Percentiles rank a stretch among this genome's conserved stretches.
These are phyloP conservation scores for Puccinia polysora DNA, from an alignment of 1,284 basidiomycete genomes.

Conservation along the genomic window DNA sequence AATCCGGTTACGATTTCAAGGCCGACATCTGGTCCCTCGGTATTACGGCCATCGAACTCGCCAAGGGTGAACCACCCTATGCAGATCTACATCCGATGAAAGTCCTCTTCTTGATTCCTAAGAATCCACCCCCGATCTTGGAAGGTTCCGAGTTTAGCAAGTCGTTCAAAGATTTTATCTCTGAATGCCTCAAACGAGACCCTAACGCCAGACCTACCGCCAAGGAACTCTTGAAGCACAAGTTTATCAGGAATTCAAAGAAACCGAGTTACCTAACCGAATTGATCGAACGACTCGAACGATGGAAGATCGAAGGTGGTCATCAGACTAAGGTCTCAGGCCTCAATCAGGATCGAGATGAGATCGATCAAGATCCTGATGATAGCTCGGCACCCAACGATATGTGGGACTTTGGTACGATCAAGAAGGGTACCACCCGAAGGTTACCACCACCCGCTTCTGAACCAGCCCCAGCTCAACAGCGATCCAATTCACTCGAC, in stretches of 20 bases:
- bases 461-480: constrained; percentile 7
- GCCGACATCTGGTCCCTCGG: constrained; percentile 70
- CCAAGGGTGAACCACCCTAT: constrained; percentile 94
- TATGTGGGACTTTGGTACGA: constrained; percentile 90
- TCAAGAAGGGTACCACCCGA: constrained; percentile 59
- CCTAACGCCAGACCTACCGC: constrained; percentile 87
- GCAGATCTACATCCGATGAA: constrained; percentile 99
- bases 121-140: constrained; percentile 86
- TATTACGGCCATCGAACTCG: constrained; percentile 95
- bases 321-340: constrained; percentile 54
- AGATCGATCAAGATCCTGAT: constrained; percentile 59
- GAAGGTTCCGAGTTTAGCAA: constrained; percentile 77
- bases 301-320: constrained; percentile 72
- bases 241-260: constrained; percentile 88
- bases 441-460: constrained; percentile 26
- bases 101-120: constrained; percentile 95
- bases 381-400: constrained; percentile 70
- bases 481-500: constrained; percentile 55
- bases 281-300: constrained; percentile 85
- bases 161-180: constrained; percentile 87
- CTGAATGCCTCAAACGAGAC: constrained; percentile 86
- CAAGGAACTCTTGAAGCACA: constrained; percentile 90
- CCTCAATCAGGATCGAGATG: constrained; percentile 67
- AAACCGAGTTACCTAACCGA: constrained; percentile 91
- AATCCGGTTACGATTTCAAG: constrained; percentile 97